Percentiles rank a stretch among this genome's conserved stretches.
These are phyloP conservation scores for Xylaria bambusicola DNA, from an alignment of 495 filamentous ascomycete genomes.

Conservation along the genomic window DNA sequence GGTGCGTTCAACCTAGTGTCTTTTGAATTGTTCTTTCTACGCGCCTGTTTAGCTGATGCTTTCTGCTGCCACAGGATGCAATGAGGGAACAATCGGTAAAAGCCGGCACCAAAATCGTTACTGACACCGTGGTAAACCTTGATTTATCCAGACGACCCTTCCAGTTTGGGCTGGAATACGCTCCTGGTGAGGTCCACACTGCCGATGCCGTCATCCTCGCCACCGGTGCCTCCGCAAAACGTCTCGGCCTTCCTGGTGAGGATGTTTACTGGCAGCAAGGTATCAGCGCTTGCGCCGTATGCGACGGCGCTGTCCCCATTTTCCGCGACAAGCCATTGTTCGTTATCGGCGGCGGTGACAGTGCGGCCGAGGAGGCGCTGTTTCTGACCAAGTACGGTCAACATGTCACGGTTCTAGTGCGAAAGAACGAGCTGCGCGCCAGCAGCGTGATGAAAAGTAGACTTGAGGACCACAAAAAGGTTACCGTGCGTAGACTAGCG, in stretches of 20 bases:
- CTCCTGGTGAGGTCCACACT: slow-evolving; percentile 74
- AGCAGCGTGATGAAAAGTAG: slow-evolving; percentile 90
- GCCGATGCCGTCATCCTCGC: slow-evolving; percentile 92
- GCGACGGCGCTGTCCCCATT: slow-evolving; percentile 95
- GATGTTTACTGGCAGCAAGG: slow-evolving; percentile 95
- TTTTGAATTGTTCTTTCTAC: neutral
- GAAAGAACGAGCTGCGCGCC: slow-evolving; percentile 80
- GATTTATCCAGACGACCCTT: slow-evolving; percentile 86
- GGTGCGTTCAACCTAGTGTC: slow-evolving; percentile 44
- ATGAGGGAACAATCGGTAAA: slow-evolving; percentile 91
- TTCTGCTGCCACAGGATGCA: slow-evolving; percentile 57
- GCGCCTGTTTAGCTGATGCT: slow-evolving; percentile 17
- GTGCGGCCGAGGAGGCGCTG: slow-evolving; percentile 94
- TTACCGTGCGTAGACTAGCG: slow-evolving; percentile 83
- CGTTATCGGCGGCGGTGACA: slow-evolving; percentile 96
- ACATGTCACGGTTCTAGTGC: slow-evolving; percentile 90
- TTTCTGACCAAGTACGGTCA: slow-evolving; percentile 97
- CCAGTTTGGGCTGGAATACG: slow-evolving; percentile 85
- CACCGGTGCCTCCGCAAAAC: slow-evolving; percentile 86
- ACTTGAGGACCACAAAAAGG: slow-evolving; percentile 79
- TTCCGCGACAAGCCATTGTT: slow-evolving; percentile 94
- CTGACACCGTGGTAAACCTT: slow-evolving; percentile 86
- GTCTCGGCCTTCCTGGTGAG: slow-evolving; percentile 84
- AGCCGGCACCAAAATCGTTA: slow-evolving; percentile 88
- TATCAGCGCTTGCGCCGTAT: slow-evolving; percentile 95